Conservation (phyloP, 1,284 basidiomycete genomes). For the Thecaphora thlaspeos region DNA sequence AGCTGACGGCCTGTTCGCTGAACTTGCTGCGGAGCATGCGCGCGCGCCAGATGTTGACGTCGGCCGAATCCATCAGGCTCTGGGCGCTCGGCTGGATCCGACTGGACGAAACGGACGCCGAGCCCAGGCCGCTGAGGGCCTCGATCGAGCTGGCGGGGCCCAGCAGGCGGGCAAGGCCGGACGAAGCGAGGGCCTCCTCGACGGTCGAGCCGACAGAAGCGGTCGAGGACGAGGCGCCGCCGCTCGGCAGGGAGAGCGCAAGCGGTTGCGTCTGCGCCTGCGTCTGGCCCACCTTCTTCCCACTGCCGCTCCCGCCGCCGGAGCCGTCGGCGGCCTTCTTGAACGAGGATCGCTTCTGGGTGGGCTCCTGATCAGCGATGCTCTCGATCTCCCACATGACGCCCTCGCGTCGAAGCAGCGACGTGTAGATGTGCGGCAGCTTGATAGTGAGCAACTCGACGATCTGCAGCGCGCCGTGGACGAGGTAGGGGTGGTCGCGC, state of each 20-base stretch:
- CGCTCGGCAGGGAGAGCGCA: slow-evolving; percentile 1
- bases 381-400: slow-evolving; percentile 54
- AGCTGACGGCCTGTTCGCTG: slow-evolving; percentile 27
- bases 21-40: slow-evolving; percentile 44
- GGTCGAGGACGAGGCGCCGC: too few relatives aligned
- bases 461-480: slow-evolving; percentile 51
- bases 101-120: slow-evolving; percentile 9
- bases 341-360: slow-evolving; percentile 73
- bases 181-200: neutral
- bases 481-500: slow-evolving; percentile 37
- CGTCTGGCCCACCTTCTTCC: slow-evolving; percentile 12
- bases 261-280: slow-evolving; percentile 2
- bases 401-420: slow-evolving; percentile 49
- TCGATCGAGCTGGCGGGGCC: slow-evolving; percentile 17
- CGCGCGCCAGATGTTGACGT: slow-evolving; percentile 51
- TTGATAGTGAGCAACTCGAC: slow-evolving; percentile 52
- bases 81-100: slow-evolving; percentile 13
- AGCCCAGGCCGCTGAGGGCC: slow-evolving; percentile 6
- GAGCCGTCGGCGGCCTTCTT: slow-evolving; percentile 71
- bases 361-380: slow-evolving; percentile 41
- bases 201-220: neutral
- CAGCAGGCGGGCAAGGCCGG: slow-evolving; percentile 25
- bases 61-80: slow-evolving; percentile 29
- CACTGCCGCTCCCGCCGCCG: too few relatives aligned
- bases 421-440: slow-evolving; percentile 45